Base-by-base conservation (phyloP, 1,284 basidiomycete species). In the Cryptococcus wingfieldii region DNA sequence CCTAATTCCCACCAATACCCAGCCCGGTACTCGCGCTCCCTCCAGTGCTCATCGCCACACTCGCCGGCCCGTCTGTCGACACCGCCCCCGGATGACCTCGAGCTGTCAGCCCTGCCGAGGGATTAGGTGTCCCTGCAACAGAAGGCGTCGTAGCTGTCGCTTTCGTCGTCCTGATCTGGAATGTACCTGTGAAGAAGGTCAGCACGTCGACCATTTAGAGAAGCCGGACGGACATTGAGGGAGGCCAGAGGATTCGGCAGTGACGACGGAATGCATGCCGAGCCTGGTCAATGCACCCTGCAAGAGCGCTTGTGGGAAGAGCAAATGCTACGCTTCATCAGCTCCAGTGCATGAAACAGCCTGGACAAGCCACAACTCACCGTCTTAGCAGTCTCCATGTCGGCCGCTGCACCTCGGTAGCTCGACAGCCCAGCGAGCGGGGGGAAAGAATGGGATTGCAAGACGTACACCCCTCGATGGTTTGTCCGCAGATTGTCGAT, bases 401-500 rank as follows among this genome's bases (percentile, higher is more conserved):
- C 86, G 54, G 89, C 87, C 12, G 84, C 79, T 12, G 85, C 79
- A 16, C 89, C 86, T 59, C 86, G 82, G 80, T 59, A 57, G 4
- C 86, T 86, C 1, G 90, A 91, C 51, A 94, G 75, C 38, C 87
- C 82, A 3, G 83, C 73, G 47, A 96, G 84, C 0, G 93, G 90
- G 62, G 88, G 89, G 78, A 96, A 96, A 0, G 84, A 75, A 63
- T 93, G 90, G 64, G 95, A 92, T 77, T 95, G 91, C 1, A 97
- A 80, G 2, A 97, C 93, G 64, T 93, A 97, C 5, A 95, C 86
- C 12, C 94, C 93, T 50, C 91, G 80, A 75, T 96, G 93, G 73
- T 97, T 97, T 9, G 93, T 97, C 47, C 93, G 83, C 47, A 97
- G 78, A 71, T 96, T 96, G 71, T 97, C 93, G 1, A 96, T 90